phyloP scores from a whole-genome alignment of 176 grass and related monocot genomes.

The Elymus sibiricus region DNA sequence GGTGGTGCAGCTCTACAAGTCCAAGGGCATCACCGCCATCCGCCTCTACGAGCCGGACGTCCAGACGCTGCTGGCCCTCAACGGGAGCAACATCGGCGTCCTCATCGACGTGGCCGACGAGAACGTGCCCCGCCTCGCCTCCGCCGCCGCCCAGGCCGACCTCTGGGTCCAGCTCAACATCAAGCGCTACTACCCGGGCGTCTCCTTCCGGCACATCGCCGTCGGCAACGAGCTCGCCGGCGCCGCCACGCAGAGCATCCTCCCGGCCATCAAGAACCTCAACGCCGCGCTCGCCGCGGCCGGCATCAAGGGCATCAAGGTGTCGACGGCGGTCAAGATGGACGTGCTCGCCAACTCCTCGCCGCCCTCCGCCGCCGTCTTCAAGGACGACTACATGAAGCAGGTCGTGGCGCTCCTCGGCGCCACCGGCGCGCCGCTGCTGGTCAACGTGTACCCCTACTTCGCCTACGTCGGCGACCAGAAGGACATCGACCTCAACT shows the following conservation, averaged over 20 bases:
- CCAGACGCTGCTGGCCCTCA: too few species aligned
- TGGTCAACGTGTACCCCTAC: background rate
- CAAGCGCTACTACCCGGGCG: slow-evolving; percentile 13
- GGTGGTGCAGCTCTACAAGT: too few species aligned
- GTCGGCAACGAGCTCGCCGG: slow-evolving; percentile 52
- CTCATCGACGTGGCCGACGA: too few species aligned
- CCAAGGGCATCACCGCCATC: too few species aligned
- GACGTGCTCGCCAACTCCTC: background rate
- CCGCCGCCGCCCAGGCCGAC: too few species aligned
- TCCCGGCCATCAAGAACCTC: background rate
- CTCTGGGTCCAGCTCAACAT: background rate
- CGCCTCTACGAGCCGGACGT: too few species aligned
- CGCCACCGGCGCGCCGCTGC: background rate
- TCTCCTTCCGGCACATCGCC: slow-evolving; percentile 45
- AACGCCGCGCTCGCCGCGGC: background rate
- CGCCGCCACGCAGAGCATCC: background rate
- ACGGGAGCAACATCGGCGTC: too few species aligned
- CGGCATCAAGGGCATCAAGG: background rate
- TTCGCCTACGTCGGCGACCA: background rate
- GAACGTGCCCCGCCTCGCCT: too few species aligned
- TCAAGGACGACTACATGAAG: background rate
- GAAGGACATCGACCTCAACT: background rate
- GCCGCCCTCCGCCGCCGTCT: background rate
- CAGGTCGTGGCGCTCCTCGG: background rate
- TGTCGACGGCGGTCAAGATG: background rate